A percentile compares a stretch with the other conserved stretches of the same genome.
These are phyloP conservation scores for Heliamphora pulchella DNA, from an alignment of 179 eudicot genomes.

Conservation along the genomic window DNA sequence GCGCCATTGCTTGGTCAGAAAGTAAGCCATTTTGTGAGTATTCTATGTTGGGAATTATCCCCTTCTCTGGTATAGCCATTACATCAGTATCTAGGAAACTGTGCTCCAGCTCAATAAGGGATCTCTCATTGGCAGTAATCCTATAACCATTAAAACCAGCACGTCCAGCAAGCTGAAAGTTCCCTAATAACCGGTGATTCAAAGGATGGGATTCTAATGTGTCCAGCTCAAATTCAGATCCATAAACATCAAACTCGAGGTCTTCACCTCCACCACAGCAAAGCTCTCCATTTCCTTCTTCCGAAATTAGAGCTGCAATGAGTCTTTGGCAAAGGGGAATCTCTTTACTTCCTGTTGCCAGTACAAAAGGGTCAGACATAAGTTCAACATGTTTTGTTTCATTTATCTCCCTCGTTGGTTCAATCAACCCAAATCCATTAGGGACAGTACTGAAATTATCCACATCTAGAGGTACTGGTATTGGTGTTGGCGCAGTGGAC, in stretches of 20 bases:
- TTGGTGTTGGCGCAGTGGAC: conserved; percentile 18
- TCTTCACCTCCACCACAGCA: conserved; percentile 26
- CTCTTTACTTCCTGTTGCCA: conserved; percentile 20
- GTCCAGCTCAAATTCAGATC: conserved; percentile 31
- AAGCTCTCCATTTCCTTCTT: conserved; percentile 38
- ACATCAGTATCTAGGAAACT: conserved; percentile 19
- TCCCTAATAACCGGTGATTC: conserved; percentile 24
- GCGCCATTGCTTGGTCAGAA: conserved; percentile 26
- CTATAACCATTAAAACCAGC: conserved; percentile 34
- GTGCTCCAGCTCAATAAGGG: conserved; percentile 30
- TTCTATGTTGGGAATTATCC: conserved; percentile 19
- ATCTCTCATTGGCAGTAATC: conserved; percentile 26
- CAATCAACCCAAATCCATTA: conserved; percentile 28
- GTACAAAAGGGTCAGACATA: conserved; percentile 24
- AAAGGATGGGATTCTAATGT: conserved; percentile 22
- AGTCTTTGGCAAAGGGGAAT: conserved; percentile 47
- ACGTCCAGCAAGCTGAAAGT: conserved; percentile 25
- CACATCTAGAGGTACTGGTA: conserved; percentile 21
- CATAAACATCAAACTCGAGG: conserved; percentile 23
- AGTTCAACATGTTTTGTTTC: conserved; percentile 27
- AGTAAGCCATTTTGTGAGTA: conserved; percentile 30
- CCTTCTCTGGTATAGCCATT: conserved; percentile 25
- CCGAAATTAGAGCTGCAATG: conserved; percentile 53
- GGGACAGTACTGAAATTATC: conserved; percentile 22
- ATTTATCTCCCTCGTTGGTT: conserved; percentile 19